Evolutionary conservation across 306 rosid species (phyloP), one percentile per base, ranked within the genome.

Genomic region (Medicago ruthenica): DNA sequence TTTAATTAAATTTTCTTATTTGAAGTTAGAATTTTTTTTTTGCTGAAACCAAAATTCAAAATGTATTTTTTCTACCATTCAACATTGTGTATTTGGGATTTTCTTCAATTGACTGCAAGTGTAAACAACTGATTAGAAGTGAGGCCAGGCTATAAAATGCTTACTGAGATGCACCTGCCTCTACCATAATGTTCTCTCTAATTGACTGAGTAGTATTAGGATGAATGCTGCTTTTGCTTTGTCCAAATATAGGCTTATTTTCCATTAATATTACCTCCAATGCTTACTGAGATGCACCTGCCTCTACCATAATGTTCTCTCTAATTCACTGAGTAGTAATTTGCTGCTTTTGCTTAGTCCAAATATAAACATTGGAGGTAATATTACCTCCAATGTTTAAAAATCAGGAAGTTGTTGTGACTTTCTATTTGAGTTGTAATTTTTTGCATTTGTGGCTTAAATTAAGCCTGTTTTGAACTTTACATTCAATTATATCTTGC

Each of bases 351-450:
- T 64, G 75, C 66, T 63, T 13, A 16, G 67, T 70, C 71, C 55
- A 39, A 71, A 40, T 40, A 6, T 18, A 15, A n/a, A n/a, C n/a
- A n/a, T n/a, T n/a, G n/a, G n/a, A n/a, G n/a, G n/a, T n/a, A n/a
- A n/a, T n/a, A n/a, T n/a, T n/a, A n/a, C n/a, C 18, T 22, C 64
- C 16, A 50, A 60, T 82, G 45, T 66, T 60, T 76, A 31, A 53
- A 61, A 58, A 61, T 68, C 61, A 40, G 41, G 61, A 51, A 50
- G 39, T 42, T 24, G 16, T 51, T 67, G 15, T 12, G 51, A 41
- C 69, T 74, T 78, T 42, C 68, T 72, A 42, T 74, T 66, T 72
- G 55, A 27, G 58, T 75, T 78, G 44, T 68, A 55, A 69, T 64
- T 37, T 73, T 57, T 44, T 47, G 42, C 50, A 50, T 36, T 36